Evolutionary conservation across 371 early-diverging fungal species (phyloP).

Genomic region (Mucor indicus): DNA sequence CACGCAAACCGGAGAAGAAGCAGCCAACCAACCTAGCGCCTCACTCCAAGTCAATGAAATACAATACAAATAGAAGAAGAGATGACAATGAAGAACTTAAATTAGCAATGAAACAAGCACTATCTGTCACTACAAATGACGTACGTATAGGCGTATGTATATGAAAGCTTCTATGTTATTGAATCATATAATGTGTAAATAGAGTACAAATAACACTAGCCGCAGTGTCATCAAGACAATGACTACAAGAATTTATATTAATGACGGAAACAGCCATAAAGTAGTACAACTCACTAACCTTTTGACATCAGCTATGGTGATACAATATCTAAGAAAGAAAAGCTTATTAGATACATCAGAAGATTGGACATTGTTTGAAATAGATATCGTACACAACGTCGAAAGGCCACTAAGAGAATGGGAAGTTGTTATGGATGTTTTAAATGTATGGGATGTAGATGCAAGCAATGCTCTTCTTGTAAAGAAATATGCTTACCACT

Average conservation of each 20-base stretch:
- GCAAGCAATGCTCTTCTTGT: constrained; percentile 70
- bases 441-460: constrained; percentile 78
- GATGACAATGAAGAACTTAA: no score
- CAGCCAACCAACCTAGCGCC: no score
- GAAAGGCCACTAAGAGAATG: constrained; percentile 89
- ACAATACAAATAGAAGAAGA: no score
- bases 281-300: constrained; percentile 71
- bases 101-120: no score
- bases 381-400: constrained; percentile 74
- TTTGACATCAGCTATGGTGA: constrained; percentile 71
- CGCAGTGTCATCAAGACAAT: no score
- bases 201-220: no score
- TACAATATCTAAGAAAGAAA: constrained; percentile 64
- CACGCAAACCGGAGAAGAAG: no score
- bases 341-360: constrained; percentile 59
- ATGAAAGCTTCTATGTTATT: no score
- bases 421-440: constrained; percentile 80
- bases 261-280: constrained; percentile 70
- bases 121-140: no score
- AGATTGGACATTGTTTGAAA: constrained; percentile 90
- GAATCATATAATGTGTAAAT: no score
- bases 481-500: constrained; percentile 61
- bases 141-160: no score
- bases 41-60: no score
- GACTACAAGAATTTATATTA: constrained; percentile 83